Base-by-base conservation (phyloP, 805 yeast species). In the Zygoascus biomembranicola region DNA sequence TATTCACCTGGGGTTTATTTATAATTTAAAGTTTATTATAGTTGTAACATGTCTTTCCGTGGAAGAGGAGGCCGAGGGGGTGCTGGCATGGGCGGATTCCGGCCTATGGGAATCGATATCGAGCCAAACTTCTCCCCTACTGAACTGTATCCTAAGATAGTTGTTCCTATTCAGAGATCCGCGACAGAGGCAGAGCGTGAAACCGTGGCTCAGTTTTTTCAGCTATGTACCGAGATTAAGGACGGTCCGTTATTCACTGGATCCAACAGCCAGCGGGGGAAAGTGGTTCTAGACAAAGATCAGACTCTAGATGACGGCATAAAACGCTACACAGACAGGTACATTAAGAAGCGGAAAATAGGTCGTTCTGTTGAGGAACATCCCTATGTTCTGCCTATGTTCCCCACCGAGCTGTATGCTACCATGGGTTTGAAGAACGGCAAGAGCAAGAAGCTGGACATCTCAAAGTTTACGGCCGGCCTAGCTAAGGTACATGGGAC, bases 241-340 rank as follows among this genome's bases (percentile, higher is more conserved):
- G 66, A 64, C 31, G 65, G 67, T 14, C 67, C 67, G 14, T 50
- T 64, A 9, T 64, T 56, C 51, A 57, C 63, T 1, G 67, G 67
- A 1, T 52, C 57, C 8, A 49, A 37, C 23, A 47, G 54, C 8
- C 41, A 51, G 18, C 57, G 55, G 45, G 61, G 58, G 23, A 32
- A 52, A 20, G 57, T 59, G 26, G 52, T 55, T 13, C 55, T 61
- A 10, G 63, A 61, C 43, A 43, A 55, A 3, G 65, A 59, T 18
- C 51, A 51, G n/a, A 43, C 51, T 31, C 35, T 53, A 2, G 50
- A 75, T 52, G 96, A 87, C 65, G 90, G 92, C 1, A 77, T 90
- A 44, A 80, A 83, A 64, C 76, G 97, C 61, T 88, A 88, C 65
- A 81, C 95, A 2, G 97, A 90, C 67, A 76, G 75, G 65, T 90